Evolutionary conservation across 768 basidiomycete genomes (phyloP), one percentile per base, ranked within the genome.

Genomic region (Tylopilus subfusipes): DNA sequence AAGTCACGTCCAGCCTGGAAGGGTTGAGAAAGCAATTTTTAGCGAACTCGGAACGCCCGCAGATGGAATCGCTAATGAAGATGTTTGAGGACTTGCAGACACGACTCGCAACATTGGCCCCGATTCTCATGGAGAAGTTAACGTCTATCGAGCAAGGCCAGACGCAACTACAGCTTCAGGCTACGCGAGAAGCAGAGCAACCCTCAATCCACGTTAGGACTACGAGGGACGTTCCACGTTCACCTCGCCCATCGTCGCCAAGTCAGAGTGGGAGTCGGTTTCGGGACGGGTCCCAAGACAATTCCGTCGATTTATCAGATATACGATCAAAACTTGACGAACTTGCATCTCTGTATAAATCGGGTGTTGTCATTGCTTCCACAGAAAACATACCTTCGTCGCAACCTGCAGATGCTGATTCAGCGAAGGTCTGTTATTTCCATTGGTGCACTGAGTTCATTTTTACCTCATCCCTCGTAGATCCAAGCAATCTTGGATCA

Each of bases 401-500:
- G 45, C 57, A 53, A 40, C 52, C 27, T 12, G 38, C 29, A 21
- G 50, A 57, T 21, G 34, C 16, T 4, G 22, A 54, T 46, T 57
- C 59, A 34, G 60, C 65, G 11, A 69, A 63, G 62, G 68, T 70
- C 29, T 34, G 34, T 2, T 25, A 11, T 45, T 34, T 30, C 24
- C 25, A 4, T 29, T 42, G 19, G 4, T 13, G 6, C 18, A 10
- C 19, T 29, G 24, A 27, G 16, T 12, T 42, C n/a, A 25, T 22
- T 5, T 31, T 51, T 29, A 50, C 18, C 16, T 40, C 27, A 38
- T 50, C 14, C 38, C 7, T 49, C 21, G 22, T 19, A 79, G 74
- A 54, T 82, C 10, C 69, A 74, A 49, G 76, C 75, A 49, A 73
- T 86, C n/a, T 50, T 82, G 40, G 65, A 63, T 14, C 64, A 82